Evolutionary conservation across 78 protist species (phyloP), one percentile per base, ranked within the genome.

Genomic region (Paratrimastix pyriformis): DNA sequence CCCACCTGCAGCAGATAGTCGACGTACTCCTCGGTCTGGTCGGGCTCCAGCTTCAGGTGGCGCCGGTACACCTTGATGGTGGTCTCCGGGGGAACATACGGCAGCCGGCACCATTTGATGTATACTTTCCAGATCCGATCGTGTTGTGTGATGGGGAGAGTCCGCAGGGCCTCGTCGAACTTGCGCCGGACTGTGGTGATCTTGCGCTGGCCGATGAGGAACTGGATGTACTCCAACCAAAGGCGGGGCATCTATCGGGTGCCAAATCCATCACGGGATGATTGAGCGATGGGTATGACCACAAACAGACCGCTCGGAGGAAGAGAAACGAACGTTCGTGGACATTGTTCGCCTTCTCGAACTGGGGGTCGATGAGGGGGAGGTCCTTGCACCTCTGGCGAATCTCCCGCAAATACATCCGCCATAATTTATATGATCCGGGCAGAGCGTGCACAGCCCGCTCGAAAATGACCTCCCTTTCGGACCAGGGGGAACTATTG

Each of bases 91-190:
- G 93, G 94, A 1, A 85, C 68, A 45, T 54, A 11, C 32, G 6
- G 29, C 66, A 4, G 32, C 35, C 18, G 1, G 13, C 38, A 80
- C 30, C 32, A 75, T 9, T 79, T 15, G 21, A 93, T 38, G 78
- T 93, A 96, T 9, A 82, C 32, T n/a, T 66, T 58, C 99, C 99
- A 96, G 37, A 96, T 85, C 29, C 90, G 38, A 44, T 83, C 83
- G 72, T 96, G 98, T 77, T 97, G 99, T 21, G 98, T 92, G 62
- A 97, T 55, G 35, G 99, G 98, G 60, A 97, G 90, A 13, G 97
- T 38, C 15, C 84, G 78, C 33, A 97, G 89, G n/a, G 97, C 96
- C 26, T 95, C 45, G 78, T 95, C 98, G 44, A 88, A 86, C 38
- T 86, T 64, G 62, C 55, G 86, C n/a, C 98, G 76, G 5, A 96